A percentile compares a stretch with the other conserved stretches of the same genome.
phyloP scores from a whole-genome alignment of 208 protist species.

The Crithidia expoeki region DNA sequence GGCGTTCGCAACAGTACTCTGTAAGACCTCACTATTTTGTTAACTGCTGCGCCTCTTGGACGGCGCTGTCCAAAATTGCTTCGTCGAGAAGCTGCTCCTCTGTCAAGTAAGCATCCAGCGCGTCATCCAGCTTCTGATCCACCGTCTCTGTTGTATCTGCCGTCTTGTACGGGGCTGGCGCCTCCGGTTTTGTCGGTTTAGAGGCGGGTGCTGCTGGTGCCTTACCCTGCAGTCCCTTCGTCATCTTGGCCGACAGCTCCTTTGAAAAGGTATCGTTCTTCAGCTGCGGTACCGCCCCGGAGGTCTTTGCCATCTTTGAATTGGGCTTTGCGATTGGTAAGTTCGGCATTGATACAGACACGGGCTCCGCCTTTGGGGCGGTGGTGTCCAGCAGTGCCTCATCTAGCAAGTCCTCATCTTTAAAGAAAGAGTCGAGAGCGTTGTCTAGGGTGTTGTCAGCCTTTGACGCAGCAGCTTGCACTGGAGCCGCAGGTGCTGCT shows the following conservation, averaged over 20 bases:
- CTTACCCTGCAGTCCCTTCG: constrained; percentile 11
- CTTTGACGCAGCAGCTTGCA: not conserved
- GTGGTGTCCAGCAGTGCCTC: constrained; percentile 41
- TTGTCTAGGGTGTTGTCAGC: constrained; percentile 28
- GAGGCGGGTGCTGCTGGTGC: not conserved
- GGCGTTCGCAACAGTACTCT: too few species aligned
- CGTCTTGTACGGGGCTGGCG: not conserved
- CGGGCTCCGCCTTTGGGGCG: not conserved
- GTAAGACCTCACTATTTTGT: too few species aligned
- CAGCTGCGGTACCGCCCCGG: not conserved
- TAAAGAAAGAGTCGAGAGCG: constrained; percentile 50
- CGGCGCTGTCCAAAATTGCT: constrained; percentile 38
- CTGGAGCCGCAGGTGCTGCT: constrained; percentile 1
- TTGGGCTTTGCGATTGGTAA: too few species aligned
- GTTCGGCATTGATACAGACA: not conserved
- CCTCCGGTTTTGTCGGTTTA: not conserved
- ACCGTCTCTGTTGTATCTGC: not conserved
- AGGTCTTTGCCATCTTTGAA: too few species aligned
- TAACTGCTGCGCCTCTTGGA: constrained; percentile 26
- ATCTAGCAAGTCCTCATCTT: constrained; percentile 35
- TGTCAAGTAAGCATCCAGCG: constrained; percentile 39
- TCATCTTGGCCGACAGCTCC: constrained; percentile 27
- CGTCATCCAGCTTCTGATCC: constrained; percentile 28
- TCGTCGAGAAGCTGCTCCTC: constrained; percentile 45
- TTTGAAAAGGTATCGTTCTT: constrained; percentile 13